Evolutionary conservation across 2,329 filamentous ascomycete species (phyloP).

Genomic region (Beauveria australis): DNA sequence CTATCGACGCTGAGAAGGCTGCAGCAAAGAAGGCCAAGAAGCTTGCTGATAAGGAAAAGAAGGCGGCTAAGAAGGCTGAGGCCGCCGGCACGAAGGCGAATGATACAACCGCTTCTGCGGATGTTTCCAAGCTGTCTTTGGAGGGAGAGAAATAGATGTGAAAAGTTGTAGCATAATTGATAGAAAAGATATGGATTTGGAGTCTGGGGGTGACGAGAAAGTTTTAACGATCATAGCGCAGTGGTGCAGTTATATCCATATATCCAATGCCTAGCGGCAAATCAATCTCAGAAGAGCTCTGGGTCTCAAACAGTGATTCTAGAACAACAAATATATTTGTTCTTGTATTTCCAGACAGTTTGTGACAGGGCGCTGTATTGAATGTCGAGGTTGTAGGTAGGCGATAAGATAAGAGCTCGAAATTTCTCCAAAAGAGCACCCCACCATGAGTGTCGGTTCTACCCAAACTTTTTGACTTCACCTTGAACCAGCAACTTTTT

Average conservation of each 20-base stretch:
- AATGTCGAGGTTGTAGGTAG: not conserved
- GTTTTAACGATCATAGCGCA: conserved; percentile 5
- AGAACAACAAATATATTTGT: not conserved
- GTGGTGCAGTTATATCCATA: conserved; percentile 4
- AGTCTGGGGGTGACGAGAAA: conserved; percentile 6
- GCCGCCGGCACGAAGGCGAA: conserved; percentile 15
- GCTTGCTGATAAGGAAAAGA: conserved; percentile 39
- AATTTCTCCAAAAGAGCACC: conserved; percentile 8
- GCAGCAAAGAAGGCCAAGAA: conserved; percentile 44
- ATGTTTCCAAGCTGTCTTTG: conserved; percentile 4
- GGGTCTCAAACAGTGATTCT: not conserved
- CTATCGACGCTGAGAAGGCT: conserved; percentile 41
- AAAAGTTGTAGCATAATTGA: conserved; percentile 2
- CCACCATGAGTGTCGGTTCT: not conserved
- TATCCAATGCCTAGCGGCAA: not conserved
- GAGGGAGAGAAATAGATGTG: conserved; percentile 7
- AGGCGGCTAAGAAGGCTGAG: conserved; percentile 33
- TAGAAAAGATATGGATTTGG: conserved; percentile 1
- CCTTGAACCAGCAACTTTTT: not conserved
- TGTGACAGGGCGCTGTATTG: not conserved
- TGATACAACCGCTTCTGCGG: not conserved
- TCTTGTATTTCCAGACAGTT: not conserved
- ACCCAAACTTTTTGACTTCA: not conserved
- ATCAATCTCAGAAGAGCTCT: not conserved
- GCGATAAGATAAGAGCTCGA: conserved; percentile 20